A percentile compares a stretch with the other conserved stretches of the same genome.
Conservation (phyloP, 345 rosid species). For the Salix arbutifolia region DNA sequence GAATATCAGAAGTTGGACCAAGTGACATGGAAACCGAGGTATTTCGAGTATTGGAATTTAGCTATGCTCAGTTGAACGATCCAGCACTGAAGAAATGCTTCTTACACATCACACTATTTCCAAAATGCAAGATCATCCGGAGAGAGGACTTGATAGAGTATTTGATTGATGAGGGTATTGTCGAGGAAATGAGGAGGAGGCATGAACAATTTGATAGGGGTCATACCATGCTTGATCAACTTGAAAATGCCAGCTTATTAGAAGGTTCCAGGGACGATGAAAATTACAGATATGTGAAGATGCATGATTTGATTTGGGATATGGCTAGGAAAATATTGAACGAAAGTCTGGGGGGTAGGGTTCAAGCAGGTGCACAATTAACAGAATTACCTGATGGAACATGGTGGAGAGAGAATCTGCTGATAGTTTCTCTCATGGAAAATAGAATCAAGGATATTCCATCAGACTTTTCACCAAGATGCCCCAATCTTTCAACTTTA, state of each 20-base stretch:
- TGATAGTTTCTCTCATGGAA: too few species aligned
- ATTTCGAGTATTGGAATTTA: background rate
- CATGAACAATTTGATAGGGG: rapidly evolving
- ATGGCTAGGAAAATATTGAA: constrained; percentile 11
- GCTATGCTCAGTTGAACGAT: background rate
- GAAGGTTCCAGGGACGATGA: too few species aligned
- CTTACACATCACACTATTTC: constrained; percentile 14
- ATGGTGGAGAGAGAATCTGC: too few species aligned
- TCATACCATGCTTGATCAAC: too few species aligned
- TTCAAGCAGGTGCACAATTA: constrained; percentile 9
- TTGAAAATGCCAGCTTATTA: too few species aligned
- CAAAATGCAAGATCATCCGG: background rate
- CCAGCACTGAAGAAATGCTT: constrained; percentile 13
- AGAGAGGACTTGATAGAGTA: background rate
- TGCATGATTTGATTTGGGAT: constrained; percentile 25
- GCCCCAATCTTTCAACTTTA: too few species aligned
- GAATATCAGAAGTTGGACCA: rapidly evolving
- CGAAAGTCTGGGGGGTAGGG: background rate
- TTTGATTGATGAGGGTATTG: too few species aligned
- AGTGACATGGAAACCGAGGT: background rate
- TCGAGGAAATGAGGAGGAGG: too few species aligned
- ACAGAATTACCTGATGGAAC: too few species aligned
- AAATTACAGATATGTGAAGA: background rate
- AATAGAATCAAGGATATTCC: too few species aligned
- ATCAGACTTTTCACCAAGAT: too few species aligned